Evolutionary conservation across 1,139 yeast species (phyloP).

Genomic region (Debaryomyces psychrophilus): DNA sequence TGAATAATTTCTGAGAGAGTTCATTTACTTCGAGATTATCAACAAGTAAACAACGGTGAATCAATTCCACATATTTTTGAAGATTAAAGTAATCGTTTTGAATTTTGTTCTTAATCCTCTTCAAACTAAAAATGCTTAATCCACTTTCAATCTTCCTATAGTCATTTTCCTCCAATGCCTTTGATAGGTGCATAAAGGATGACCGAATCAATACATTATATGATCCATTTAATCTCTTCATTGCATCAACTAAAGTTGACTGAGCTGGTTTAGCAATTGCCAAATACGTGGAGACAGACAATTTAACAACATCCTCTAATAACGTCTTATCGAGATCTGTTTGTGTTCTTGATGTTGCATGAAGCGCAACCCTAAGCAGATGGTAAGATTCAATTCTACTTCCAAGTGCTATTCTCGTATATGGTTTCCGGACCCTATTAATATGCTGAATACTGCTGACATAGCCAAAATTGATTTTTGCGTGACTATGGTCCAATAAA

Average conservation of each 20-base stretch:
- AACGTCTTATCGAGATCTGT: slow-evolving; percentile 67
- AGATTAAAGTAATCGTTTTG: slow-evolving; percentile 61
- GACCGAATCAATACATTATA: slow-evolving; percentile 53
- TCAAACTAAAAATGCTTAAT: slow-evolving; percentile 56
- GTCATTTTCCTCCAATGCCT: slow-evolving; percentile 58
- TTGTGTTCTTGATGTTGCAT: slow-evolving; percentile 74
- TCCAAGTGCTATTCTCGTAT: slow-evolving; percentile 77
- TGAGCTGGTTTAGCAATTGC: slow-evolving; percentile 76
- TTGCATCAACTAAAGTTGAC: slow-evolving; percentile 64
- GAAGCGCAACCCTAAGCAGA: slow-evolving; percentile 71
- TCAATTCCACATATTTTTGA: slow-evolving; percentile 46
- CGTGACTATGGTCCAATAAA: slow-evolving; percentile 57
- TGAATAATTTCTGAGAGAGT: slow-evolving; percentile 54
- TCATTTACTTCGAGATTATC: slow-evolving; percentile 60
- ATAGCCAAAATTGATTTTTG: slow-evolving; percentile 41
- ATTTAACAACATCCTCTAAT: slow-evolving; percentile 66
- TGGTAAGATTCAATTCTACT: slow-evolving; percentile 80
- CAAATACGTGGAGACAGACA: slow-evolving; percentile 73
- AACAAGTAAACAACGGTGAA: slow-evolving; percentile 59
- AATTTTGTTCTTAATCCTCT: slow-evolving; percentile 56
- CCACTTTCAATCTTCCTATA: slow-evolving; percentile 69
- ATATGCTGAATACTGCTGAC: slow-evolving; percentile 42
- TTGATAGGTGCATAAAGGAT: slow-evolving; percentile 52
- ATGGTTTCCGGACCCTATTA: slow-evolving; percentile 63
- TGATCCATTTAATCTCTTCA: slow-evolving; percentile 75